phyloP scores from a whole-genome alignment of 768 basidiomycete species.

The Lactarius trivialis region DNA sequence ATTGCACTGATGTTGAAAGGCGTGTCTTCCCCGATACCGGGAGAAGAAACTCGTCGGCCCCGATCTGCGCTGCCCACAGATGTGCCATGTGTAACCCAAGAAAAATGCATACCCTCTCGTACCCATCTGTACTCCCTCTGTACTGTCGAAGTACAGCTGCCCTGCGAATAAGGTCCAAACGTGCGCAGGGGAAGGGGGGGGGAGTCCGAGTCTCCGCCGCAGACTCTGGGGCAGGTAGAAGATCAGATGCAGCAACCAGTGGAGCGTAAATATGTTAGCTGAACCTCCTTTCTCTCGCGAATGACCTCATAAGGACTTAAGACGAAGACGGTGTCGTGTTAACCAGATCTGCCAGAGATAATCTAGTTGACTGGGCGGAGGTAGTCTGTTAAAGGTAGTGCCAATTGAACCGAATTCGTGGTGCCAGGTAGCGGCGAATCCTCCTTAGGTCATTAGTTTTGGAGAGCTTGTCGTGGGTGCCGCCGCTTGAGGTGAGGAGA shows the following conservation, averaged over 20 bases:
- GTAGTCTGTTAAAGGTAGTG: constrained; percentile 1
- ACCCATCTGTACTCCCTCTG: too few species aligned
- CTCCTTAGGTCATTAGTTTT: too few species aligned
- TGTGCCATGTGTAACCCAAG: constrained; percentile 16
- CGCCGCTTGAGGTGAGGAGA: too few species aligned
- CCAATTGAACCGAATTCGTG: background rate
- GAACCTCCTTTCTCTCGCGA: constrained; percentile 9
- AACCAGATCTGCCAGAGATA: constrained; percentile 9
- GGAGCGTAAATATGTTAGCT: constrained; percentile 14
- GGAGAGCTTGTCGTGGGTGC: too few species aligned
- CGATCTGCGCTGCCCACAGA: background rate
- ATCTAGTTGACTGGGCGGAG: constrained; percentile 17
- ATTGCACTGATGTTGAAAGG: constrained; percentile 5
- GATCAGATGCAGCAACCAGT: constrained; percentile 2
- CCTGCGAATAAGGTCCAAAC: constrained; percentile 12
- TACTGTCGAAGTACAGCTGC: constrained; percentile 18
- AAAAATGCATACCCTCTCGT: constrained; percentile 10
- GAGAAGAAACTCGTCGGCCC: constrained; percentile 11
- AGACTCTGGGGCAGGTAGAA: constrained; percentile 1
- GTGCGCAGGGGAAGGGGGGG: too few species aligned
- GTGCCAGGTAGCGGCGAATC: constrained; percentile 9
- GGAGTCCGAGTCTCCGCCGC: background rate
- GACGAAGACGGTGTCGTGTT: background rate
- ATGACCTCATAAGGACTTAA: constrained; percentile 17
- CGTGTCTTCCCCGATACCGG: background rate